Evolutionary conservation across 805 yeast genomes (phyloP), one percentile per base, ranked within the genome.

Genomic region (Metschnikowia sp.): DNA sequence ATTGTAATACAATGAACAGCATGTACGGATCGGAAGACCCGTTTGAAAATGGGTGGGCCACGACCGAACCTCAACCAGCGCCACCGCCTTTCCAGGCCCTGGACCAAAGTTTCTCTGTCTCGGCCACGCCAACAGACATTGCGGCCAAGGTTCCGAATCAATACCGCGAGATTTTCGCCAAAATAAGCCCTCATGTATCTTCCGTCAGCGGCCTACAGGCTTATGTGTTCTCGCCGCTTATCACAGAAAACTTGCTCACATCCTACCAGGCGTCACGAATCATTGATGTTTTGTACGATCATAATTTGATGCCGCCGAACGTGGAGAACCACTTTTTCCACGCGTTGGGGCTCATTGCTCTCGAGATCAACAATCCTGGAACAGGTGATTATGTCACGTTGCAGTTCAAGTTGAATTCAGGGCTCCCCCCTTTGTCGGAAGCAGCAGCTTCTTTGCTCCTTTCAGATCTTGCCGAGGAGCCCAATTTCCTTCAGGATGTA

Each of bases 331-430:
- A 66, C 48, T 65, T 72, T 38, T 62, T 59, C 45, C 70, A 69
- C 48, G 55, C 65, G 28, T 49, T 73, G 39, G 79, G 77, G 6
- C 62, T 75, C 38, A 55, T 72, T 33, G 69, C 74, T 1, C 63
- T 74, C 50, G 79, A 75, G 56, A 60, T 73, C 28, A 68, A 66
- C n/a, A 53, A 54, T 11, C 60, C 72, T 3, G 79, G 78, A 3
- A 45, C 69, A 1, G 77, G 76, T 0, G 77, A 72, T 51, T 72
- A 55, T 50, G 74, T 70, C n/a, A 68, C 76, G 13, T 57, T 75
- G 35, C 73, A 71, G 55, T 68, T 66, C 52, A 59, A 62, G 45
- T 54, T 64, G 47, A 52, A 54, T 26, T 44, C 54, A 22, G 62
- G 57, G 28, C 65, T 74, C 32, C 78, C 78, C 1, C 62, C 61